A percentile compares a stretch with the other conserved stretches of the same genome.
phyloP scores from a whole-genome alignment of 2,329 filamentous ascomycete species.

The Talaromyces sp. region DNA sequence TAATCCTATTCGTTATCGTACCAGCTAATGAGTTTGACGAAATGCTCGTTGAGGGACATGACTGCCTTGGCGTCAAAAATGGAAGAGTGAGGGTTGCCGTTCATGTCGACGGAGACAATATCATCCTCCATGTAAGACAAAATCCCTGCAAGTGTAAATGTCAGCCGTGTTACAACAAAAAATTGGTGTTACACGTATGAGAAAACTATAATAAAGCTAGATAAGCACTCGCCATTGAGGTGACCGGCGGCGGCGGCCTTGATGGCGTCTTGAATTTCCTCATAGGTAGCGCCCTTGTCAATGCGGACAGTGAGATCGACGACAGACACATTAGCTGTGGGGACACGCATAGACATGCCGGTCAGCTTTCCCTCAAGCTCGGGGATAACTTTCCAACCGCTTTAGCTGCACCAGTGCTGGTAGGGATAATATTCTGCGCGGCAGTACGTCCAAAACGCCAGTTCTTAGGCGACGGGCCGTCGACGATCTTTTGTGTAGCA shows the following conservation, averaged over 20 bases:
- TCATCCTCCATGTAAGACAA: slow-evolving; percentile 97
- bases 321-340: slow-evolving; percentile 97
- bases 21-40: slow-evolving; percentile 97
- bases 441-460: slow-evolving; percentile 98
- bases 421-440: slow-evolving; percentile 99
- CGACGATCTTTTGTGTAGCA: slow-evolving; percentile 98
- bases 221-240: slow-evolving; percentile 67
- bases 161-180: slow-evolving; percentile 13
- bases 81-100: slow-evolving; percentile 88
- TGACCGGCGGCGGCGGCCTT: slow-evolving; percentile 80
- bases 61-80: slow-evolving; percentile 99
- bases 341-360: slow-evolving; percentile 99
- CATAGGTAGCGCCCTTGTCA: slow-evolving; percentile 73
- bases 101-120: slow-evolving; percentile 89
- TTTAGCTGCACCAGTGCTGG: slow-evolving; percentile 98
- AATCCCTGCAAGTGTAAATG: slow-evolving; percentile 58
- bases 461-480: slow-evolving; percentile 96
- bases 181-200: not conserved
- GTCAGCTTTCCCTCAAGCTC: slow-evolving; percentile 98
- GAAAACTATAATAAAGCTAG: not conserved
- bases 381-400: slow-evolving; percentile 99
- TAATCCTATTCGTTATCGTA: slow-evolving; percentile 99
- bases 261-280: slow-evolving; percentile 88
- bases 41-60: slow-evolving; percentile 97
- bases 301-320: slow-evolving; percentile 94